Percentiles rank a stretch among this genome's conserved stretches.
Conservation (phyloP, 106 monocot genomes). For the Dendrobium catenatum region DNA sequence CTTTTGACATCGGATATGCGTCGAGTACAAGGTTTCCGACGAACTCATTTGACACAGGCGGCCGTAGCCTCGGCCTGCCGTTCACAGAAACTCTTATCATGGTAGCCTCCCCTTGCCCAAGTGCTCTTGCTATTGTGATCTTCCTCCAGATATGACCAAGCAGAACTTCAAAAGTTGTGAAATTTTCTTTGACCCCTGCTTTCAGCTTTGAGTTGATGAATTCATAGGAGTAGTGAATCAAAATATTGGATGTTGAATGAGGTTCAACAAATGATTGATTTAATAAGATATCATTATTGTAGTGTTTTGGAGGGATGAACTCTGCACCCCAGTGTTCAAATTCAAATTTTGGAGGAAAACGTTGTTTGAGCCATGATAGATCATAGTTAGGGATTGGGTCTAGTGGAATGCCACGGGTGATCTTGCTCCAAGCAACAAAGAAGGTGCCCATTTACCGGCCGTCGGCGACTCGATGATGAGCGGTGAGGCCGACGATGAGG, state of each 20-base stretch:
- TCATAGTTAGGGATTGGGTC: conserved; percentile 10
- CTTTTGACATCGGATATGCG: conserved; percentile 23
- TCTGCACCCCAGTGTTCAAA: conserved; percentile 36
- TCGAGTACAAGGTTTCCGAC: conserved; percentile 43
- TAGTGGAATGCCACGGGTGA: conserved; percentile 13
- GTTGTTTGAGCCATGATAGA: conserved; percentile 5
- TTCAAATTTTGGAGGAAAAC: conserved; percentile 10
- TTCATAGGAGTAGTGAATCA: conserved; percentile 22
- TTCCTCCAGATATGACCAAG: conserved; percentile 37
- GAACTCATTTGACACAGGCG: conserved; percentile 22
- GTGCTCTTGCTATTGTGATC: conserved; percentile 29
- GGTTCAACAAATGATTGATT: not conserved
- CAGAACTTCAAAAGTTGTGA: conserved; percentile 38
- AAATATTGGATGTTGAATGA: conserved; percentile 9
- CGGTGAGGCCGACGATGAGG: conserved; percentile 29
- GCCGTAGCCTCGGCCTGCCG: conserved; percentile 30
- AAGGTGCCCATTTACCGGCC: conserved; percentile 16
- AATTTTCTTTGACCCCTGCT: not conserved
- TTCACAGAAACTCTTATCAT: conserved; percentile 30
- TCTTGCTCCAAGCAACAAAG: conserved; percentile 21
- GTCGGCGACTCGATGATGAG: conserved; percentile 51
- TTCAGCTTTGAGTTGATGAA: conserved; percentile 30
- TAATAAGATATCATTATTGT: too few relatives aligned
- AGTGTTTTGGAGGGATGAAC: conserved; percentile 10
- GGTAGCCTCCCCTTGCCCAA: conserved; percentile 11